Percentiles rank a stretch among this genome's conserved stretches.
Evolutionary conservation across 345 rosid species (phyloP).

Genomic region (Eucalyptus curtisii): DNA sequence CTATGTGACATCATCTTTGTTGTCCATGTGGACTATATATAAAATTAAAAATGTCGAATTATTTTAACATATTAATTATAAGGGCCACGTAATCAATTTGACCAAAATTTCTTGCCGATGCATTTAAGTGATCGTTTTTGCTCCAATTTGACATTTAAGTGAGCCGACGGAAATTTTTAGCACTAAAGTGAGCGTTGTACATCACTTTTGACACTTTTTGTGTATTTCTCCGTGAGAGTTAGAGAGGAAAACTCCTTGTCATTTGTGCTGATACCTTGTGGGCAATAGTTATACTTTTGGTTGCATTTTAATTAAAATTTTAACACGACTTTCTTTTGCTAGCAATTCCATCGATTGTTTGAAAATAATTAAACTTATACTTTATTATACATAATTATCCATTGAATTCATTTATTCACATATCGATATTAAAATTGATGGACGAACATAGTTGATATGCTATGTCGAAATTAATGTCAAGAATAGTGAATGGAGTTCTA

Average conservation of each 20-base stretch:
- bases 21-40: no score
- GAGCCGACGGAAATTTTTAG: rapidly evolving
- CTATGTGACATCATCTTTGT: no score
- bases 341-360: neutral
- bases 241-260: neutral
- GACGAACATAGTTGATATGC: neutral
- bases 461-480: neutral
- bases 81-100: no score
- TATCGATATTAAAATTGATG: neutral
- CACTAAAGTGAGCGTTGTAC: rapidly evolving
- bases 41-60: no score
- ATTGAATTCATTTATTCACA: neutral
- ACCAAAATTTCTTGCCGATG: no score
- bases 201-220: no score
- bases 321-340: neutral
- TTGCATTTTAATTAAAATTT: neutral
- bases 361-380: neutral
- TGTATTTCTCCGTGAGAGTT: neutral
- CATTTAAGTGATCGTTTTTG: no score
- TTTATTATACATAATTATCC: neutral
- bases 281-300: neutral
- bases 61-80: no score
- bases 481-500: neutral
- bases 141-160: no score
- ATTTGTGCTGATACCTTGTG: neutral